These are phyloP conservation scores for Cubamyces sp. DNA, from an alignment of 768 basidiomycete species.

Conservation along the genomic window DNA sequence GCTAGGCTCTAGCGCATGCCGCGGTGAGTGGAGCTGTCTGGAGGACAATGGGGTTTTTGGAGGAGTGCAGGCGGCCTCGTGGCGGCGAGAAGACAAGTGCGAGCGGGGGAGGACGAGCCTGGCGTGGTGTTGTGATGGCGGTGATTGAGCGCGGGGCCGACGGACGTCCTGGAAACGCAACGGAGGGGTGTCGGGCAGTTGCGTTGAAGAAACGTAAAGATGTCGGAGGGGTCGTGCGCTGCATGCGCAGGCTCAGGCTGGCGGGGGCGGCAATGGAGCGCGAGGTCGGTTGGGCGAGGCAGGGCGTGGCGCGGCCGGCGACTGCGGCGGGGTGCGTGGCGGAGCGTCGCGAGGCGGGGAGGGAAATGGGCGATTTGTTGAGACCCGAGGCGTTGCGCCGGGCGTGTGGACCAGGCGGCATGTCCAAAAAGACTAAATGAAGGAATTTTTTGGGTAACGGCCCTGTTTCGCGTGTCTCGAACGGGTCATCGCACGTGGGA, in stretches of 20 bases:
- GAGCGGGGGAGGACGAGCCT: not conserved
- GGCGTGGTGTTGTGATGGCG: conserved; percentile 8
- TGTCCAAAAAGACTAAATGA: conserved; percentile 25
- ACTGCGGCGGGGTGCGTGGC: conserved; percentile 11
- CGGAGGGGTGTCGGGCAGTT: not conserved
- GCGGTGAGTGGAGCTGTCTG: not conserved
- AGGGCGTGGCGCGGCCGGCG: conserved; percentile 5
- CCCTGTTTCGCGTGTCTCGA: conserved; percentile 27
- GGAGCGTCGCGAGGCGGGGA: conserved; percentile 18
- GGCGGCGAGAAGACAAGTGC: not conserved
- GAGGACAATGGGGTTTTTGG: conserved; percentile 16
- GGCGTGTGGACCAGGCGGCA: conserved; percentile 13
- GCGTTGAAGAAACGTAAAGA: conserved; percentile 11
- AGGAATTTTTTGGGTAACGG: conserved; percentile 21
- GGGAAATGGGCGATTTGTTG: not conserved
- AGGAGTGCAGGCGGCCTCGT: conserved; percentile 9
- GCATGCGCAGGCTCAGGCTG: no score
- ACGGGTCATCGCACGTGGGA: conserved; percentile 21
- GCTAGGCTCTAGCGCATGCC: not conserved
- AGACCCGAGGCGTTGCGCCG: conserved; percentile 11
- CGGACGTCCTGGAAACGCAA: not conserved
- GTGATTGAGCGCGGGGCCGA: conserved; percentile 16
- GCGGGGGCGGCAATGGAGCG: not conserved
- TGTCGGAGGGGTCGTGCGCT: not conserved
- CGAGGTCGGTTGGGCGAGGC: not conserved